Evolutionary conservation across 768 basidiomycete genomes (phyloP).

Genomic region (Artomyces pyxidatus): DNA sequence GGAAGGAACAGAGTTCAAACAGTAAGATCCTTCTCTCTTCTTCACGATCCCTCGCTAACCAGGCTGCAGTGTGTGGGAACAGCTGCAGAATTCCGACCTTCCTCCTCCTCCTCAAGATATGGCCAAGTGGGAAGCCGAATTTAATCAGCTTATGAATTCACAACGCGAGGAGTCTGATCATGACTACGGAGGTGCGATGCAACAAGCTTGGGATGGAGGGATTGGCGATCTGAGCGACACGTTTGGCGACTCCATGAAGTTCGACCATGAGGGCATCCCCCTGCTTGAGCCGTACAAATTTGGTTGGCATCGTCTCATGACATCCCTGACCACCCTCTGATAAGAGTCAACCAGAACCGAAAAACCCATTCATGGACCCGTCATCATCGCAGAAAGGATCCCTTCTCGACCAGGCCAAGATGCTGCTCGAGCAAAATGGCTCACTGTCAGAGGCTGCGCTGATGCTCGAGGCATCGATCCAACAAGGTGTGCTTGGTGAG

Average conservation of each 20-base stretch:
- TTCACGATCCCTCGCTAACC: no score
- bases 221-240: slow-evolving; percentile 21
- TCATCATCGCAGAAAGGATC: slow-evolving; percentile 41
- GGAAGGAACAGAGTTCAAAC: no score
- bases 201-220: slow-evolving; percentile 45
- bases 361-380: slow-evolving; percentile 62
- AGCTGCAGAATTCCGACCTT: slow-evolving; percentile 47
- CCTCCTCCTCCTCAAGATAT: slow-evolving; percentile 56
- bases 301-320: slow-evolving; percentile 45
- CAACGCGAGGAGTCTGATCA: slow-evolving; percentile 53
- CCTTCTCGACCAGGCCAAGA: slow-evolving; percentile 62
- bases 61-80: slow-evolving; percentile 48
- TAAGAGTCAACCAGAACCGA: no score
- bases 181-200: slow-evolving; percentile 56
- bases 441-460: slow-evolving; percentile 83
- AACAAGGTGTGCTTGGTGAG: slow-evolving; percentile 70
- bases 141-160: slow-evolving; percentile 66
- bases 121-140: slow-evolving; percentile 78
- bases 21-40: no score
- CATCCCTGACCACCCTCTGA: slow-evolving; percentile 1
- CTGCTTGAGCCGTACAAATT: slow-evolving; percentile 66
- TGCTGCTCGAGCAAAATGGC: slow-evolving; percentile 68
- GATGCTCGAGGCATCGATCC: slow-evolving; percentile 86
- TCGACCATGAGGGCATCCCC: slow-evolving; percentile 72
- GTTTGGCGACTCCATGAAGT: slow-evolving; percentile 31